Conservation (phyloP, 768 basidiomycete species). For the Sporobolomyces roseus region DNA sequence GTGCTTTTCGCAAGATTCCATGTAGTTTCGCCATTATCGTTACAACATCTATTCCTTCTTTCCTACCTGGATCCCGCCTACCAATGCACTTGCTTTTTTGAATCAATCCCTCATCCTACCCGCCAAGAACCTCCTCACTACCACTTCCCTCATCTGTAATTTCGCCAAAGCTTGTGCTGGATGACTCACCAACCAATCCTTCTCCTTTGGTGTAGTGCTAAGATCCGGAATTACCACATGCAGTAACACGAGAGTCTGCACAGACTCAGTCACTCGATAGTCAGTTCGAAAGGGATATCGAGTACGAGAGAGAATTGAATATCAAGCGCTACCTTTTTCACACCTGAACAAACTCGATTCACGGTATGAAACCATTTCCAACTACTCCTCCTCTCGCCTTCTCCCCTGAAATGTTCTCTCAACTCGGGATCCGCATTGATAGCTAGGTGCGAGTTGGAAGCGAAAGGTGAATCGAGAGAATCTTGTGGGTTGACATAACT, state of each 20-base stretch:
- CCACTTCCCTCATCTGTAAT: constrained; percentile 79
- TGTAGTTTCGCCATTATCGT: not conserved
- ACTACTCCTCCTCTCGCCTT: constrained; percentile 53
- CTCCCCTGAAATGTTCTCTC: constrained; percentile 24
- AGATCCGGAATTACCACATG: constrained; percentile 86
- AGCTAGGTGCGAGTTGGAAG: constrained; percentile 49
- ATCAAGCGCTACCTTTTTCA: constrained; percentile 72
- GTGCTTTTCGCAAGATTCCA: no score
- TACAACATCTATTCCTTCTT: not conserved
- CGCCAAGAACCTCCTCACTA: constrained; percentile 78
- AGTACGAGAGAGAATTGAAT: not conserved
- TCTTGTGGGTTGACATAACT: constrained; percentile 81
- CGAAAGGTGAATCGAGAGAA: constrained; percentile 61
- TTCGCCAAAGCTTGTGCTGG: constrained; percentile 67
- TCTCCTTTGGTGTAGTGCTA: constrained; percentile 50
- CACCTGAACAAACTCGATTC: constrained; percentile 92
- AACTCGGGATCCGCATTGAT: constrained; percentile 15
- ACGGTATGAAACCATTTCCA: constrained; percentile 98
- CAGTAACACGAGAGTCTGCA: constrained; percentile 80
- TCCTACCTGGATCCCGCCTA: no score
- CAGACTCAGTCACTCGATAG: not conserved
- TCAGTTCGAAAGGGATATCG: constrained; percentile 1
- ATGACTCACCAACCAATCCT: constrained; percentile 56
- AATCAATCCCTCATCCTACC: constrained; percentile 68
- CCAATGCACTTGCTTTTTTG: not conserved